phyloP scores from a whole-genome alignment of 805 yeast genomes.

The Naumovozyma dairenensis region DNA sequence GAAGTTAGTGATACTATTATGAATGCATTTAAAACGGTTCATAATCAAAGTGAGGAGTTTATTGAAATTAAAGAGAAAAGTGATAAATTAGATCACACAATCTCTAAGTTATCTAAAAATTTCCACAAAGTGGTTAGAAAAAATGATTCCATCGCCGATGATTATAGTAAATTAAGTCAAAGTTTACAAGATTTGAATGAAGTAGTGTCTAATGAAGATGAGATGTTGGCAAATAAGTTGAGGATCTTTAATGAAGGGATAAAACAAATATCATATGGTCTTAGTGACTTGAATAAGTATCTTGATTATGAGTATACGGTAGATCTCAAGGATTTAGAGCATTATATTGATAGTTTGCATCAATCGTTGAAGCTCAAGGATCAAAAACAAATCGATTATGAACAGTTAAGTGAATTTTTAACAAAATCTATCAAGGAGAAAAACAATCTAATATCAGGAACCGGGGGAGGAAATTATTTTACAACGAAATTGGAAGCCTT shows the following conservation, averaged over 20 bases:
- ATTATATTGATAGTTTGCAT: constrained; percentile 57
- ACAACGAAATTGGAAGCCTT: constrained; percentile 51
- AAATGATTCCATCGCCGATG: constrained; percentile 63
- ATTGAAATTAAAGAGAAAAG: constrained; percentile 73
- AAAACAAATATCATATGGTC: constrained; percentile 34
- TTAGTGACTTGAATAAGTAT: constrained; percentile 36
- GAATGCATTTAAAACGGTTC: constrained; percentile 82
- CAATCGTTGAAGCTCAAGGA: constrained; percentile 74
- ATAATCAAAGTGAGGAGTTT: constrained; percentile 63
- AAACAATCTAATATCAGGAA: constrained; percentile 41
- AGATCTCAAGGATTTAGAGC: constrained; percentile 78
- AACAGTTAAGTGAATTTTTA: constrained; percentile 72
- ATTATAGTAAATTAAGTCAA: constrained; percentile 58
- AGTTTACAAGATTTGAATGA: constrained; percentile 62
- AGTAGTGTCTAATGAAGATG: constrained; percentile 37
- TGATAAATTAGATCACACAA: constrained; percentile 75
- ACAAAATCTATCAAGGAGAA: constrained; percentile 62
- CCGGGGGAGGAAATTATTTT: constrained; percentile 42
- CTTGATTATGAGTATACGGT: constrained; percentile 76
- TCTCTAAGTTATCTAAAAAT: constrained; percentile 66
- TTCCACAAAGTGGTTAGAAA: constrained; percentile 63
- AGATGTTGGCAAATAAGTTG: constrained; percentile 26
- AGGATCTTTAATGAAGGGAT: constrained; percentile 40
- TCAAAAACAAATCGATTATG: constrained; percentile 84
- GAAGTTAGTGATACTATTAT: constrained; percentile 82